These are phyloP conservation scores for Auriscalpium microsporum DNA, from an alignment of 768 basidiomycete species.

Conservation along the genomic window DNA sequence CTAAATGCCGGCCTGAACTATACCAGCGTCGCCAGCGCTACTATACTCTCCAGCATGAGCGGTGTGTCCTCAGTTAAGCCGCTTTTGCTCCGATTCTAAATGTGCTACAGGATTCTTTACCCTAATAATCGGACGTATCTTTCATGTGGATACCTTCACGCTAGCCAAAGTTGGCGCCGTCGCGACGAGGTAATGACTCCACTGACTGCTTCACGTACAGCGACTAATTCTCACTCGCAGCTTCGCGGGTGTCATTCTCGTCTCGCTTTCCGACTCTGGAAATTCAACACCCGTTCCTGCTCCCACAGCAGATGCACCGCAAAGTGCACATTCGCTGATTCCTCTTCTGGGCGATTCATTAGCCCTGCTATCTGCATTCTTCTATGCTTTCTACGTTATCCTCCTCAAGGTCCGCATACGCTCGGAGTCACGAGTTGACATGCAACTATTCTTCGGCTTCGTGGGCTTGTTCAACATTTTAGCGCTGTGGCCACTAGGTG, in stretches of 20 bases:
- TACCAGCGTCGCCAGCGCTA: conserved; percentile 92
- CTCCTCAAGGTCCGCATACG: conserved; percentile 83
- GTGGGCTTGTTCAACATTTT: conserved; percentile 83
- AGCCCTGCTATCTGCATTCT: conserved; percentile 78
- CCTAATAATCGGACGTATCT: conserved; percentile 71
- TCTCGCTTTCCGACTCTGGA: conserved; percentile 78
- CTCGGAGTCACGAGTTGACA: conserved; percentile 75
- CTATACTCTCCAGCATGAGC: conserved; percentile 82
- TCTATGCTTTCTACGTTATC: conserved; percentile 84
- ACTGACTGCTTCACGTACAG: not conserved
- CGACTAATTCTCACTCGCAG: conserved; percentile 27
- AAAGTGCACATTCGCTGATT: conserved; percentile 14
- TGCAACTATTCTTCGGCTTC: conserved; percentile 94
- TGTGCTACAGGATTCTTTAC: conserved; percentile 78
- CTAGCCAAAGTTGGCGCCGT: conserved; percentile 71
- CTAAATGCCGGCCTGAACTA: conserved; percentile 76
- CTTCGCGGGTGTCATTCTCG: conserved; percentile 75
- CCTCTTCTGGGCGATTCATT: conserved; percentile 64
- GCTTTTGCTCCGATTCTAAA: not conserved
- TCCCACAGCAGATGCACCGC: not conserved
- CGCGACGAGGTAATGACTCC: conserved; percentile 53
- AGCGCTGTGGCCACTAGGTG: conserved; percentile 65
- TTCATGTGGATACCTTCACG: conserved; percentile 72
- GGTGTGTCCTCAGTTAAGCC: conserved; percentile 39
- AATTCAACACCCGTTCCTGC: conserved; percentile 7